Base-by-base conservation (phyloP, 495 filamentous ascomycete species). In the Eremomyces bilateralis region DNA sequence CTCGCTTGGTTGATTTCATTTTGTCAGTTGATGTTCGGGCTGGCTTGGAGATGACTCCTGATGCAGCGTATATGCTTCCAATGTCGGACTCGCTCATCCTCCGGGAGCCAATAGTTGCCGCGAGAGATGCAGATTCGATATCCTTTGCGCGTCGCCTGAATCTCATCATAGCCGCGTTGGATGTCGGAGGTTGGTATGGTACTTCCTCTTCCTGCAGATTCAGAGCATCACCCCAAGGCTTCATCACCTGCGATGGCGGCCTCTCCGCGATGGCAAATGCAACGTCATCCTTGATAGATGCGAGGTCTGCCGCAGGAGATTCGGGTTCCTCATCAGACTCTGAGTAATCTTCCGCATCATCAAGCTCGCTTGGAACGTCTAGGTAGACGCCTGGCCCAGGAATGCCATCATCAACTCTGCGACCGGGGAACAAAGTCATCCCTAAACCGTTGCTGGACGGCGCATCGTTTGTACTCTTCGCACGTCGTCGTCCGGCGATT, bases 51-150 rank as follows among this genome's bases (percentile, higher is more conserved):
- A 43, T 36, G 1, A 13, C 20, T 20, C 43, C 43, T 4, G 30
- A 37, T 21, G 39, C 43, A 13, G 38, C 37, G 24, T 32, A 25
- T 16, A 53, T 31, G 24, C 50, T 53, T 13, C 40, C 46, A 15
- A 51, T 11, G 27, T 53, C 50, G 16, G 47, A 41, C 22, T 51
- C 50, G 30, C 48, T 51, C 15, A 40, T 21, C 15, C 50, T 40
- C 25, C 50, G 48, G 8, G 50, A 53, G 8, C 48, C 50, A 6
- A 53, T 19, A 20, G 50, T 53, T 27, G 48, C 50, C 20, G 50
- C 42, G 21, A 49, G 46, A 13, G 50, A 53, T 2, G 48, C 46
- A 15, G n/a, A 33, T 19, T 53, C 50, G 2, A 53, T 20, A 20
- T 51, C 50, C 25, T 42, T 49, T 10, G 43, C 43, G 21, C 44